phyloP scores from a whole-genome alignment of 2,329 filamentous ascomycete species.

The Emmonsiellopsis sp. region DNA sequence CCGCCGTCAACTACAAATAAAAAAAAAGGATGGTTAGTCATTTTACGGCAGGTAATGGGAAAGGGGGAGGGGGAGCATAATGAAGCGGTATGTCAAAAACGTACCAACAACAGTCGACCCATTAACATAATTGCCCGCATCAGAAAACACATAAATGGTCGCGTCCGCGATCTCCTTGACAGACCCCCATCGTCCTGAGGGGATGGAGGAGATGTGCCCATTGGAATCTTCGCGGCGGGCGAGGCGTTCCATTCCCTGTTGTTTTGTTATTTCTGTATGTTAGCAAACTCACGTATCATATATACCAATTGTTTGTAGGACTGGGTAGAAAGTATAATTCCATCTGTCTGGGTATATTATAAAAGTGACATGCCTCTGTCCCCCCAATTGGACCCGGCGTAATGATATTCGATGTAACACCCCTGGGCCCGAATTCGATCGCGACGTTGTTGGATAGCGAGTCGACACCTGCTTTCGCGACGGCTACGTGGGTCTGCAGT shows the following conservation, averaged over 20 bases:
- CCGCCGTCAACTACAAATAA: conserved; percentile 29
- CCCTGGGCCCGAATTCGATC: conserved; percentile 81
- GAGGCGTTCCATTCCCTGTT: conserved; percentile 55
- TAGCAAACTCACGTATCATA: neutral
- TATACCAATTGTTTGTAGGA: neutral
- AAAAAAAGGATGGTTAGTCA: neutral
- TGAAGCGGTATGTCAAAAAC: conserved; percentile 13
- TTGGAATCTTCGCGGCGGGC: conserved; percentile 43
- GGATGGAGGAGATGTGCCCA: conserved; percentile 45
- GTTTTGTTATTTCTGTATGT: neutral
- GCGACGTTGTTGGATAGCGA: conserved; percentile 69
- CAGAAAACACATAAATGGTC: conserved; percentile 79
- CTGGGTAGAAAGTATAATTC: neutral
- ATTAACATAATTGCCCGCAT: conserved; percentile 77
- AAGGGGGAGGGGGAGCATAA: neutral
- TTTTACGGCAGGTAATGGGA: neutral
- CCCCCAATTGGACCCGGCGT: conserved; percentile 75
- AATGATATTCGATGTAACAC: conserved; percentile 80
- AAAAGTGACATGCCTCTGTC: conserved; percentile 50
- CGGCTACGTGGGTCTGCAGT: conserved; percentile 79
- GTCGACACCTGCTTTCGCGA: conserved; percentile 86
- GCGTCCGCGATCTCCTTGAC: conserved; percentile 88
- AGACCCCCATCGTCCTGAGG: conserved; percentile 65
- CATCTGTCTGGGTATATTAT: neutral
- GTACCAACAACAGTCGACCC: conserved; percentile 63